phyloP scores from a whole-genome alignment of 192 early-diverging fungal species.

The Lobosporangium transversale region DNA sequence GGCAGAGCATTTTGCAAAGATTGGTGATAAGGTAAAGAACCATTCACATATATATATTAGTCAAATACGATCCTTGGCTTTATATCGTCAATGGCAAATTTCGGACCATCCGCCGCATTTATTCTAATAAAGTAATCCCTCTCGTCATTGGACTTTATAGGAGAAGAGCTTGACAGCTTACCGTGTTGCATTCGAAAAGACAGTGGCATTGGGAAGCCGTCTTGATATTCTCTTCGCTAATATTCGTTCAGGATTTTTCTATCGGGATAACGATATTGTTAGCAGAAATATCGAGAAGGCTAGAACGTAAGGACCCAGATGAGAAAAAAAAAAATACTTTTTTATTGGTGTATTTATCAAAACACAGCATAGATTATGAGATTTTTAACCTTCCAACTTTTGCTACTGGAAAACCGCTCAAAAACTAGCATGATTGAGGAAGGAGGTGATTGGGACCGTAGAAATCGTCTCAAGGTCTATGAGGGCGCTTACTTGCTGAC shows the following conservation, averaged over 20 bases:
- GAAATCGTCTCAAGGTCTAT: conserved; percentile 97
- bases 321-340: not conserved
- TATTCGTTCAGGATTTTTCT: conserved; percentile 95
- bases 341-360: too few species aligned
- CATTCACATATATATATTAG: not conserved
- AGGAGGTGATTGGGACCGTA: conserved; percentile 99
- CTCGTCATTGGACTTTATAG: too few species aligned
- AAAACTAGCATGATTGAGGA: conserved; percentile 92
- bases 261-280: conserved; percentile 83
- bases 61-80: not conserved
- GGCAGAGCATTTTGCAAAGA: conserved; percentile 91
- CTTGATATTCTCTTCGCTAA: conserved; percentile 95
- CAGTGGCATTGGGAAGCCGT: conserved; percentile 89
- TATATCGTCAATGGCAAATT: too few species aligned
- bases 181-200: conserved; percentile 84
- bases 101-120: too few species aligned
- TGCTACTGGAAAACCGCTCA: too few species aligned
- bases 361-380: too few species aligned
- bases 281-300: conserved; percentile 84
- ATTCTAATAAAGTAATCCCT: too few species aligned
- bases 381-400: too few species aligned
- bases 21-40: conserved; percentile 86
- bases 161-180: conserved; percentile 90
- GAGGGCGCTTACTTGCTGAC: conserved; percentile 94
- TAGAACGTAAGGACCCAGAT: conserved; percentile 57